Evolutionary conservation across 1,284 basidiomycete genomes (phyloP), one percentile per base, ranked within the genome.

Genomic region (Puccinia hordei): DNA sequence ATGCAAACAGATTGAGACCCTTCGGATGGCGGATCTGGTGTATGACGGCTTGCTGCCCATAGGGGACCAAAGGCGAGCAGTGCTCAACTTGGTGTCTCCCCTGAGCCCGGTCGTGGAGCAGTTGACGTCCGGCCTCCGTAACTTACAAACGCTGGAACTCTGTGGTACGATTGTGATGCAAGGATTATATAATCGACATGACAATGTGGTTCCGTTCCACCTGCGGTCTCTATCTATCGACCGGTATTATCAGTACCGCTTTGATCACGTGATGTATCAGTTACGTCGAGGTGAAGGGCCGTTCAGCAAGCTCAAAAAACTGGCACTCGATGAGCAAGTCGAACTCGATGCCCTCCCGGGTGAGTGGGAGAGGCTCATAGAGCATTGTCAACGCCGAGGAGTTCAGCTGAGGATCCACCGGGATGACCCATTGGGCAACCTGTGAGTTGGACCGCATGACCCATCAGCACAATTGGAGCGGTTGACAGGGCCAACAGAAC

Each of bases 1-100:
- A 2, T 71, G 68, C 27, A 53, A 30, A 3, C n/a, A 49, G 30
- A 71, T 71, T 46, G 68, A 71, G 24, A 71, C 44, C 12, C 68
- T 71, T 4, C 68, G 46, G 19, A 30, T 71, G 13, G 68, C 46
- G 17, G 68, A 71, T 30, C 13, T 71, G 24, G 15, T 51, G 46
- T 6, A 22, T 17, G 46, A 53, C 46, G 27, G 22, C 24, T 19
- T 27, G 30, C 15, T 13, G 22, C 46, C 2, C 24, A 0, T 13
- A 12, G 24, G n/a, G 22, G 6, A 66, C 17, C 35, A 17, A 44
- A 22, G 17, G 38, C 19, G 33, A 35, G 22, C 4, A 49, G 10
- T 6, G n/a, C 2, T n/a, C 17, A 33, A 15, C 33, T 15, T 13
- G n/a, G 13, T 1, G 2, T 46, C 27, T 10, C 66, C 66, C n/a